These are phyloP conservation scores for Xeromyces bisporus DNA, from an alignment of 495 filamentous ascomycete species.

Conservation along the genomic window DNA sequence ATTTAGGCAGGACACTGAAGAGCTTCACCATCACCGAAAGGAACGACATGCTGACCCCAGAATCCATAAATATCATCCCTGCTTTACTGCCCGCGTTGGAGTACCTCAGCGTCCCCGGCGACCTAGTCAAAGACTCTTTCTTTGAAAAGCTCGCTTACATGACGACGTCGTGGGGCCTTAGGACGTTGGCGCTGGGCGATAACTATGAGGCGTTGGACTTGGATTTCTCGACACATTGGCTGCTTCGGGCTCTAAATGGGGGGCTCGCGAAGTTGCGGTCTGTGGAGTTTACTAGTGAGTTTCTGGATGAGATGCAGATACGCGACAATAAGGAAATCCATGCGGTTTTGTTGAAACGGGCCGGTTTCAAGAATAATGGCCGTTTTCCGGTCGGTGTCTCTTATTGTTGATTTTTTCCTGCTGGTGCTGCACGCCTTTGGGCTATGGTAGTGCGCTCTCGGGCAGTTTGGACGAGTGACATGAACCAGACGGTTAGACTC, in stretches of 20 bases:
- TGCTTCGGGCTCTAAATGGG: slow-evolving; percentile 8
- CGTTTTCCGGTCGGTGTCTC: too few species aligned
- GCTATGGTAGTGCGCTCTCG: too few species aligned
- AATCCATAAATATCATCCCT: slow-evolving; percentile 12
- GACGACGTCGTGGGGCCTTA: slow-evolving; percentile 5
- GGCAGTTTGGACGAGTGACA: too few species aligned
- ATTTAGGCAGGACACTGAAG: slow-evolving; percentile 8
- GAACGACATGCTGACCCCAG: slow-evolving; percentile 13
- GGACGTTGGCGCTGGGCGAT: slow-evolving; percentile 11
- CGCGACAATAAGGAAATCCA: slow-evolving; percentile 13
- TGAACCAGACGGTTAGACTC: too few species aligned
- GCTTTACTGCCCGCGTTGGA: slow-evolving; percentile 10
- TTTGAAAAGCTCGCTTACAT: slow-evolving; percentile 12
- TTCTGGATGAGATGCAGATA: slow-evolving; percentile 5
- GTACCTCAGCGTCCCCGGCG: slow-evolving; percentile 17
- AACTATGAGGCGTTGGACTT: slow-evolving; percentile 6
- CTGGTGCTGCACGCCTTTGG: too few species aligned
- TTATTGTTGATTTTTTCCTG: too few species aligned
- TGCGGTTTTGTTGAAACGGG: too few species aligned
- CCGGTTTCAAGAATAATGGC: too few species aligned
- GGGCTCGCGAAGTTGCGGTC: slow-evolving; percentile 11
- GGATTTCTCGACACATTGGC: slow-evolving; percentile 7
- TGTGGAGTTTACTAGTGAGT: slow-evolving; percentile 10
- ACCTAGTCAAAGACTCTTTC: slow-evolving; percentile 13
- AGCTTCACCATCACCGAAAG: slow-evolving; percentile 12